Evolutionary conservation across 2,329 filamentous ascomycete genomes (phyloP), one percentile per base, ranked within the genome.

Genomic region (Stagonosporopsis vannaccii): DNA sequence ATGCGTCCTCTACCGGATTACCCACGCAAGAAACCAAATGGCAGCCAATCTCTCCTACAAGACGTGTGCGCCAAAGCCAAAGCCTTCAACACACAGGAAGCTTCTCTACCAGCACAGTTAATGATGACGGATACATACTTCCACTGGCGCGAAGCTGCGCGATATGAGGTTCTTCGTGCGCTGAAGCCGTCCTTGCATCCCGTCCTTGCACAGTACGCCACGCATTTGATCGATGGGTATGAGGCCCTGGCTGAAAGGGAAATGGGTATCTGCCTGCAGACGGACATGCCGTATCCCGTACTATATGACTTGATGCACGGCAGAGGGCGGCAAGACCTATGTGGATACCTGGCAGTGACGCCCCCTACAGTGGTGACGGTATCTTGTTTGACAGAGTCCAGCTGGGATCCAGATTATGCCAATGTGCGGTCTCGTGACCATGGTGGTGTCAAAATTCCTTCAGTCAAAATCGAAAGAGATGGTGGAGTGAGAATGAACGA

Each of bases 401-500:
- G 9, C 6, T 56, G 53, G 53, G 53, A 56, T 45, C 6, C 41
- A 12, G 4, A 33, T n/a, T 56, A 56, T 19, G 36, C 22, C 0
- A 41, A 37, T 15, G 53, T 56, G 7, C 50, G 13, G 6, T 51
- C 39, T 9, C 35, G 37, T 12, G 22, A 32, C 2, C 42, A 48
- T 44, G 32, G 30, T 1, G 47, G 22, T 52, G 56, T 33, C 23
- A 19, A 46, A n/a, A 13, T 45, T 9, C 45, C 41, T 2, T 59
- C 42, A 23, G 51, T 64, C 4, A 55, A 41, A 5, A 30, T 64
- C 2, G 53, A 64, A 49, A 48, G 61, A 12, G 35, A 61, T 25
- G 35, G 20, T 4, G 61, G 59, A 0, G 58, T 64, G 8, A 51
- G 48, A 5, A 45, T 64, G 47, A 30, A 43, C 2, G 63, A 64